Base-by-base conservation (phyloP, 768 basidiomycete genomes). In the Daedalea quercina region DNA sequence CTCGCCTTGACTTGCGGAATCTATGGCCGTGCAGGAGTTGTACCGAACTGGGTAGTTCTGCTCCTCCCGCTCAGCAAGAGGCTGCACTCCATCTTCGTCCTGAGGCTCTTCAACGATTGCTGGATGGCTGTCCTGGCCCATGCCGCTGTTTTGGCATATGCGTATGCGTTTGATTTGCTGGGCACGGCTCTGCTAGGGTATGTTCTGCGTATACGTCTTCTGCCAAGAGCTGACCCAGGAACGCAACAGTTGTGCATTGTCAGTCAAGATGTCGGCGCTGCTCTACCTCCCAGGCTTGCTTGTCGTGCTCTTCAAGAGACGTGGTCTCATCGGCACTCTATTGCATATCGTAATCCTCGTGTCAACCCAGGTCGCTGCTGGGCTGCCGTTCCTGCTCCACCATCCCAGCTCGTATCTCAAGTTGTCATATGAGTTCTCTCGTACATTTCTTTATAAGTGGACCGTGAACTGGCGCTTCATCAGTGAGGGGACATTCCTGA, bases 381-480 rank as follows among this genome's bases (percentile, higher is more conserved):
- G 86, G 3, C 65, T 71, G 8, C 83, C 87, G 6, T 96, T 93
- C 73, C 70, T 94, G 43, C 67, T 72, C 37, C 71, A 77, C 51
- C 73, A 86, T 55, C 70, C 77, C 3, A 62, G 70, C 63, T 75
- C 81, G 20, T 99, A 99, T 67, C 60, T 91, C 37, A 72, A 69
- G 22, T 77, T 78, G 19, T 87, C 96, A 1, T 99, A 95, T 65
- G 85, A 98, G 63, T 74, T 99, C 52, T 82, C 83, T 3, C 85
- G 96, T 13, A 77, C 84, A 8, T 99, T 99, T 70, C 69, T 96
- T 26, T 96, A 89, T 68, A 84, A 90, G 65, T 99, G 95, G 95
- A 97, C 95, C 0, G 94, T 97, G 52, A 99, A 98, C 65, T 99
- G 96, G 96, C 80, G 93, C 43, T 87, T 95, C 63, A 57, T 99